Percentiles rank a stretch among this genome's conserved stretches.
Conservation (phyloP, 2,329 filamentous ascomycete species). For the Aspergillus flavus region DNA sequence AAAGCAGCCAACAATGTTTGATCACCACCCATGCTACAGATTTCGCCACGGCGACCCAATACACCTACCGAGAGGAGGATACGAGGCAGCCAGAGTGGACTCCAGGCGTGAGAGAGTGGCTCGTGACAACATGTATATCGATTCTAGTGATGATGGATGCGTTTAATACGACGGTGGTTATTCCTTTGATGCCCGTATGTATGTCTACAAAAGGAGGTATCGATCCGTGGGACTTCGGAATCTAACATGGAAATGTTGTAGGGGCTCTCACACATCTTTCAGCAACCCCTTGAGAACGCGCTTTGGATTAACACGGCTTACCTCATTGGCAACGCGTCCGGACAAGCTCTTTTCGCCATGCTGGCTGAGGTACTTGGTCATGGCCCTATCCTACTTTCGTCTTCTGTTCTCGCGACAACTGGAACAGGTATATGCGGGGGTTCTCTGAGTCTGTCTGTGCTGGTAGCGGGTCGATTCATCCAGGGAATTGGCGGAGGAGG, state of each 20-base stretch:
- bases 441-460: conserved; percentile 37
- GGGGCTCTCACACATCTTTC: conserved; percentile 40
- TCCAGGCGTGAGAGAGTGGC: conserved; percentile 43
- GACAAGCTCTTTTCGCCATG: conserved; percentile 34
- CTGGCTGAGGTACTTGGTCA: conserved; percentile 48
- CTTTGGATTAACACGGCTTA: conserved; percentile 57
- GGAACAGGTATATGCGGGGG: conserved; percentile 50
- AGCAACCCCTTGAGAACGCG: conserved; percentile 37
- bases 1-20: conserved; percentile 12
- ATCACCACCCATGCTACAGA: conserved; percentile 5
- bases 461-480: conserved; percentile 47
- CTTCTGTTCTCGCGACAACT: conserved; percentile 49
- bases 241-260: conserved; percentile 7
- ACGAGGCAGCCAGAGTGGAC: conserved; percentile 34
- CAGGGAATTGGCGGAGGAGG: conserved; percentile 53
- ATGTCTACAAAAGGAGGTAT: not conserved
- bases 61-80: not conserved
- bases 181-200: conserved; percentile 49
- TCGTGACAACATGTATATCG: conserved; percentile 46
- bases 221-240: not conserved
- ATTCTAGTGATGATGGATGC: conserved; percentile 53
- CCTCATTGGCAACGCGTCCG: conserved; percentile 40
- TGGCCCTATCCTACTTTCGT: conserved; percentile 46
- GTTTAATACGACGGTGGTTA: conserved; percentile 53
- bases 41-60: conserved; percentile 8